Evolutionary conservation across 345 rosid genomes (phyloP), one percentile per base, ranked within the genome.

Genomic region (Eucalyptus globulus): DNA sequence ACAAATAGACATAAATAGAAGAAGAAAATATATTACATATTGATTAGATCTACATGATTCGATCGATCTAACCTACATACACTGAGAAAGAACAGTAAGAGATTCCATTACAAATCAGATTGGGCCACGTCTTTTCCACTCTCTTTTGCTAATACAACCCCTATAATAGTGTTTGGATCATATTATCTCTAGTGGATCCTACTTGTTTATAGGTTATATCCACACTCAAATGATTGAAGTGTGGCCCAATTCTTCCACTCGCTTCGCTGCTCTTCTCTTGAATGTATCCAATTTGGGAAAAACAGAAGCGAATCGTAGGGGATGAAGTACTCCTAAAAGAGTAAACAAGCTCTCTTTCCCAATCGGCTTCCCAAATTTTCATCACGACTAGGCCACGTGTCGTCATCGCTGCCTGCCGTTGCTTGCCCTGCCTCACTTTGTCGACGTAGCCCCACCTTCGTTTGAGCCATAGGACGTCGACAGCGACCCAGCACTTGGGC

Each of bases 21-120:
- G 49, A 47, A 47, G 2, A 47, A 11, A 47, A 47, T 47, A 11
- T 14, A 47, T 47, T 47, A 0, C 14, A 47, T 47, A 47, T 47
- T 5, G 49, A 47, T 47, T 47, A 47, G 49, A 47, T 47, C 0
- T 47, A 47, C 49, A 0, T 47, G 49, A 47, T 47, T 47, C 14
- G 2, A 47, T 47, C 0, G 14, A 47, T 47, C 0, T 47, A 0
- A 47, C 1, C 2, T 47, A 0, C 49, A 0, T 47, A 47, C 49
- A 47, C 0, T 4, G 2, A 47, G 49, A 0, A 47, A 47, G 49
- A 47, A 0, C 49, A 47, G 49, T 47, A 0, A 47, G 14, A 47
- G 5, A 47, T 47, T 47, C 49, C 5, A 47, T 47, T 47, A 47
- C 14, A 11, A 47, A 47, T 47, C 49, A 47, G 0, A 47, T 47